Evolutionary conservation across 768 basidiomycete species (phyloP), one percentile per base, ranked within the genome.

Genomic region (Lactarius evosmus): DNA sequence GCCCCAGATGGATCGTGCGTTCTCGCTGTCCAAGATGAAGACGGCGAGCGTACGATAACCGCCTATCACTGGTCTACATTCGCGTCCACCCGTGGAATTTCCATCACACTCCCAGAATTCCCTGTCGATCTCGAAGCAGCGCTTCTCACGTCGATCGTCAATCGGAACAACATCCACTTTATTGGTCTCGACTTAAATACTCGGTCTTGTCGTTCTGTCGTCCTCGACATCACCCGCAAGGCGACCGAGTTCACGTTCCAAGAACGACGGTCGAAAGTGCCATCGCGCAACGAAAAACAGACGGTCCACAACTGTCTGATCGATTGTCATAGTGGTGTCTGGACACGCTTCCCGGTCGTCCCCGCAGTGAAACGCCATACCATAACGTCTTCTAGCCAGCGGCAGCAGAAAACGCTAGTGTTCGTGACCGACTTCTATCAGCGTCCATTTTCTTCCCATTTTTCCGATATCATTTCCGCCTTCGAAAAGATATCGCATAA

Each of bases 41-140:
- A 62, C 11, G 17, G 3, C 2, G 29, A 33, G 16, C 12, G n/a
- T 9, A 41, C 55, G 55, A 44, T 81, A 2, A 75, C 73, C 2
- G 78, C 79, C 0, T 83, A 80, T 65, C 85, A 85, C 66, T 84
- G 80, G 81, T 74, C 71, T 8, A 82, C 82, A 0, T 84, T 86
- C 63, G 85, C 84, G 4, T 79, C 81, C 0, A 73, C 76, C 0
- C 69, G 74, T 14, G 84, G 83, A 19, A 79, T 78, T n/a, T 25
- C 44, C 0, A 67, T 83, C 0, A 67, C 40, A 19, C 40, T 41
- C 40, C 40, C 40, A n/a, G 63, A 67, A 0, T 62, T 73, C 17
- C 59, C 67, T 7, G 49, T 27, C 14, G 49, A 50, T 7, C 53
- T 63, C 3, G 68, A 41, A 2, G 19, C 40, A 7, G 40, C 40